Percentiles rank a stretch among this genome's conserved stretches.
phyloP scores from a whole-genome alignment of 148 eudicot species.

The Talinum fruticosum region DNA sequence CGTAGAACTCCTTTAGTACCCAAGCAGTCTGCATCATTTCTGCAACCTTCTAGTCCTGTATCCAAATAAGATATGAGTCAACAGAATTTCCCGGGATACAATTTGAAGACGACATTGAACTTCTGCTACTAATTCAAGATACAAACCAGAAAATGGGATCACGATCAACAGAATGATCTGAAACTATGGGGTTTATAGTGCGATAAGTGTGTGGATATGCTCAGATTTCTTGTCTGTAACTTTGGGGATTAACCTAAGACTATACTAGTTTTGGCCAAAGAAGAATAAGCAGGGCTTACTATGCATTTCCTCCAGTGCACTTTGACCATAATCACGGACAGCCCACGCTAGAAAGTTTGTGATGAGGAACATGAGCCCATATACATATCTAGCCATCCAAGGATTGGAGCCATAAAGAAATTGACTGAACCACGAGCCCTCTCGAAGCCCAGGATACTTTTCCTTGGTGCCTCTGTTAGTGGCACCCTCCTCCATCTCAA shows the following conservation, averaged over 20 bases:
- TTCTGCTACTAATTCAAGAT: background rate
- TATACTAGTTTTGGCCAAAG: background rate
- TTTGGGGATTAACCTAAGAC: background rate
- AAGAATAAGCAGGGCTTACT: conserved; percentile 41
- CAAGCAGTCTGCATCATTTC: conserved; percentile 58
- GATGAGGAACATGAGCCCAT: conserved; percentile 66
- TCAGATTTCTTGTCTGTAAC: no score
- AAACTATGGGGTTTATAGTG: no score
- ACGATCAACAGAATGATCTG: no score
- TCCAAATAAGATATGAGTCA: conserved; percentile 8
- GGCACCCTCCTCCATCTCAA: conserved; percentile 52
- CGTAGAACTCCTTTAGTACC: conserved; percentile 80
- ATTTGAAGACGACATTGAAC: background rate
- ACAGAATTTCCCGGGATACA: background rate
- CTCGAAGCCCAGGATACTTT: conserved; percentile 51
- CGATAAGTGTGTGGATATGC: no score
- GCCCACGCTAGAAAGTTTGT: conserved; percentile 84
- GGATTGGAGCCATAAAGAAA: conserved; percentile 74
- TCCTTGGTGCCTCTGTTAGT: conserved; percentile 26
- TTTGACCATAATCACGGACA: conserved; percentile 73
- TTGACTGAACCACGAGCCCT: conserved; percentile 67
- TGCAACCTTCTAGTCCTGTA: conserved; percentile 61
- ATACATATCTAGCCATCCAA: conserved; percentile 90
- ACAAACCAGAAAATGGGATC: background rate
- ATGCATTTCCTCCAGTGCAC: conserved; percentile 42